Percentiles rank a stretch among this genome's conserved stretches.
Conservation (phyloP, 2,329 filamentous ascomycete species). For the Sporothrix protearum region DNA sequence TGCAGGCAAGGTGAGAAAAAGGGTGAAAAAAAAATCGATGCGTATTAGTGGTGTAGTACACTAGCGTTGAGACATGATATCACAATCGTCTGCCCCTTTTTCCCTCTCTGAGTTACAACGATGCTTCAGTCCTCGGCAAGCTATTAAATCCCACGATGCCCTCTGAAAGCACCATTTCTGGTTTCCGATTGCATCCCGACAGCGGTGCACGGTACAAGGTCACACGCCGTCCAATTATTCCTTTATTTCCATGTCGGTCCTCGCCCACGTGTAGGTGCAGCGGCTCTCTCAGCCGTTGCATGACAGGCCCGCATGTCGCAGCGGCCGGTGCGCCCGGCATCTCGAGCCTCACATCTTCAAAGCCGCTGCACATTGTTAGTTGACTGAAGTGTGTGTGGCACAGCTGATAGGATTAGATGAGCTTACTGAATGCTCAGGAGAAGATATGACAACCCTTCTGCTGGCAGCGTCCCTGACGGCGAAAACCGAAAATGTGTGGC, state of each 20-base stretch:
- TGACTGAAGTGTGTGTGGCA: background rate
- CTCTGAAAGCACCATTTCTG: conserved; percentile 19
- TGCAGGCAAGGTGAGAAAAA: background rate
- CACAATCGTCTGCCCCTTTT: too few relatives aligned
- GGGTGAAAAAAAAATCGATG: background rate
- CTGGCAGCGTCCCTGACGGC: background rate
- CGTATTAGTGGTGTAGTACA: background rate
- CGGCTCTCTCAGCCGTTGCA: conserved; percentile 22
- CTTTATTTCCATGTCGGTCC: conserved; percentile 25
- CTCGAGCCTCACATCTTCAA: conserved; percentile 19
- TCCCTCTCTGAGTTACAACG: background rate
- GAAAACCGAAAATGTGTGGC: conserved; percentile 28
- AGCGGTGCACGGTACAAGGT: conserved; percentile 18
- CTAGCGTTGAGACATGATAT: background rate
- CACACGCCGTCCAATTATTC: conserved; percentile 27
- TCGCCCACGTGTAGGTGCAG: conserved; percentile 27
- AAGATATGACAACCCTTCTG: background rate
- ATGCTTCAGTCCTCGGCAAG: conserved; percentile 8
- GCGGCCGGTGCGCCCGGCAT: background rate
- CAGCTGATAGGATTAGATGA: background rate
- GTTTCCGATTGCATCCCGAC: background rate
- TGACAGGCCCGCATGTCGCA: background rate
- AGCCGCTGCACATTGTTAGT: conserved; percentile 13
- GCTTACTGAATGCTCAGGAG: conserved; percentile 25
- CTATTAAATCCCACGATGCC: conserved; percentile 29